phyloP scores from a whole-genome alignment of 2,329 filamentous ascomycete species.

The Herpotrichia juniperi region DNA sequence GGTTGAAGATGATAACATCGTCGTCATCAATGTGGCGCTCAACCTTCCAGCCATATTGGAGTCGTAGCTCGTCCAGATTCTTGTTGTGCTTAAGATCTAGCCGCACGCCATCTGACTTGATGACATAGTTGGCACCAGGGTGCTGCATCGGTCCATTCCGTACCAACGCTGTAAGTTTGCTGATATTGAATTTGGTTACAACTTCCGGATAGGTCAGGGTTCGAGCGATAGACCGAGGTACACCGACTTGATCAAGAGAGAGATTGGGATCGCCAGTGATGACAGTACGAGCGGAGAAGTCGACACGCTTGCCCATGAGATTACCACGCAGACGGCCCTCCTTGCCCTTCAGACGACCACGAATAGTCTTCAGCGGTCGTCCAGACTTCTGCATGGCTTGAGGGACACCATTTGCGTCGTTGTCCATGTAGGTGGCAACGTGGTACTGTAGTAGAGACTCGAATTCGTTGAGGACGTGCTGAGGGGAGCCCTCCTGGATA shows the following conservation, averaged over 20 bases:
- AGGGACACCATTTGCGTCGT: slow-evolving; percentile 94
- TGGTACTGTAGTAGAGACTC: slow-evolving; percentile 94
- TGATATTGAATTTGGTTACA: slow-evolving; percentile 97
- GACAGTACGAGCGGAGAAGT: slow-evolving; percentile 99
- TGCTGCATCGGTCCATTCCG: slow-evolving; percentile 94
- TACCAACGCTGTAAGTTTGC: slow-evolving; percentile 85
- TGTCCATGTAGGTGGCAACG: slow-evolving; percentile 99
- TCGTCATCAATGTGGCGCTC: slow-evolving; percentile 95
- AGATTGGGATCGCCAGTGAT: slow-evolving; percentile 98
- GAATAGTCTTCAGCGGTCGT: slow-evolving; percentile 93
- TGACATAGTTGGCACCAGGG: slow-evolving; percentile 95
- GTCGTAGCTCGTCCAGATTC: slow-evolving; percentile 79
- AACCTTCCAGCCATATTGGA: slow-evolving; percentile 98
- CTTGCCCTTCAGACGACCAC: slow-evolving; percentile 97
- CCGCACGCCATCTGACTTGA: slow-evolving; percentile 88
- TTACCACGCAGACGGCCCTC: slow-evolving; percentile 97
- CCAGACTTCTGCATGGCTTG: slow-evolving; percentile 97
- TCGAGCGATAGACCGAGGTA: slow-evolving; percentile 89
- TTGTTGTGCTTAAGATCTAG: slow-evolving; percentile 96
- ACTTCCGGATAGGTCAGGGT: slow-evolving; percentile 96
- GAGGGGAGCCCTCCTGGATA: slow-evolving; percentile 87
- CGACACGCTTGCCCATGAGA: slow-evolving; percentile 94
- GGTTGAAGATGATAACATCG: slow-evolving; percentile 99
- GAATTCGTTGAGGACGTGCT: slow-evolving; percentile 90
- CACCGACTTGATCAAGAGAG: slow-evolving; percentile 95